phyloP scores from a whole-genome alignment of 2,329 filamentous ascomycete genomes.

The Ophiocordyceps sinensis region DNA sequence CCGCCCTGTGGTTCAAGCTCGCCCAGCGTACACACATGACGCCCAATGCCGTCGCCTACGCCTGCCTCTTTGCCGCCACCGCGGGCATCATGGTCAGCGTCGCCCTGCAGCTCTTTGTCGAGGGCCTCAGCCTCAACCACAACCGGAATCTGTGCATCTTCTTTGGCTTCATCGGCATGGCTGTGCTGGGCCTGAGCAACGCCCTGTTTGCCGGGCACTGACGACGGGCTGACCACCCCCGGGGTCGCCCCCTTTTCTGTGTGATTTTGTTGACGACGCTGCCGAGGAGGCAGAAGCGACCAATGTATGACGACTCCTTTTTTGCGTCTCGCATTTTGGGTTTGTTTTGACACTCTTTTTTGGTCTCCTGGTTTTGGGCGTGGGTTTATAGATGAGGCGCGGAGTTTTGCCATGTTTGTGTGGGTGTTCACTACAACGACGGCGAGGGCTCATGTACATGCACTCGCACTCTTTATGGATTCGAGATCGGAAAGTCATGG shows the following conservation, averaged over 20 bases:
- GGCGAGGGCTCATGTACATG: no score
- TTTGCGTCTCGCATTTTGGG: no score
- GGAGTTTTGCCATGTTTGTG: no score
- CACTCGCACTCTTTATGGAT: no score
- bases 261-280: background rate
- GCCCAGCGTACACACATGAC: slow-evolving; percentile 36
- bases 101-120: slow-evolving; percentile 74
- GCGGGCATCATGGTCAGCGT: slow-evolving; percentile 95
- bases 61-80: slow-evolving; percentile 73
- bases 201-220: slow-evolving; percentile 55
- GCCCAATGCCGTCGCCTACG: slow-evolving; percentile 49
- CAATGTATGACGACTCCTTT: no score
- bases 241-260: background rate
- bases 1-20: slow-evolving; percentile 73
- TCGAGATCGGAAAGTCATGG: no score
- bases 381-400: no score
- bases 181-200: slow-evolving; percentile 68
- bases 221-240: slow-evolving; percentile 1
- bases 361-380: no score
- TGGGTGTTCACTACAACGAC: no score
- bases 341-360: no score
- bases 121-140: slow-evolving; percentile 73
- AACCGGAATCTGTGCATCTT: slow-evolving; percentile 61
- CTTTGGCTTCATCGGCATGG: slow-evolving; percentile 79
- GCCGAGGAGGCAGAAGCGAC: background rate